Evolutionary conservation across 495 filamentous ascomycete genomes (phyloP).

Genomic region (Aspergillus haitiensis): DNA sequence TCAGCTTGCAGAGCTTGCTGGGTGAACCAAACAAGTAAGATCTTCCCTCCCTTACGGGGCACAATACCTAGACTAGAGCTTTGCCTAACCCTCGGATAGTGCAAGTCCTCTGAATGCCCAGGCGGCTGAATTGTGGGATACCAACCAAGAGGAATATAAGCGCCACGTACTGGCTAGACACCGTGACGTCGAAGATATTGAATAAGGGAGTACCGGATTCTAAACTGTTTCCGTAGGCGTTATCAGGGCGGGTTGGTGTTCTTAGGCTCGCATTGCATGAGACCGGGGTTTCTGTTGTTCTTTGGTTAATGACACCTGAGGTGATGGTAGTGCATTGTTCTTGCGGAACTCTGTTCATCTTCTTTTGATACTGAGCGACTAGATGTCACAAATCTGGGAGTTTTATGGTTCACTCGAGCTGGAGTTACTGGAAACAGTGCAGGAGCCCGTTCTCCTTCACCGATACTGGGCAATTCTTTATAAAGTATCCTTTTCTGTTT

Average conservation of each 20-base stretch:
- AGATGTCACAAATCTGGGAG: not conserved
- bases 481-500: not conserved
- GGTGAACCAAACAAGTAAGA: conserved; percentile 97
- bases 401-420: conserved; percentile 7
- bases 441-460: conserved; percentile 3
- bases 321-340: conserved; percentile 1
- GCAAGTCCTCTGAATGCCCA: conserved; percentile 94
- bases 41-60: not conserved
- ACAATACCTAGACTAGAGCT: not conserved
- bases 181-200: conserved; percentile 59
- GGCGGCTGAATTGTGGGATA: conserved; percentile 95
- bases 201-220: conserved; percentile 28
- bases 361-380: not conserved
- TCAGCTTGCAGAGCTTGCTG: conserved; percentile 92
- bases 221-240: conserved; percentile 13
- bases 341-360: not conserved
- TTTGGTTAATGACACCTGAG: conserved; percentile 13
- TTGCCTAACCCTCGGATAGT: conserved; percentile 47
- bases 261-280: conserved; percentile 28
- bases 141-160: conserved; percentile 84
- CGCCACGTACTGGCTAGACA: conserved; percentile 65
- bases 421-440: conserved; percentile 13
- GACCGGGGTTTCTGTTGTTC: conserved; percentile 20
- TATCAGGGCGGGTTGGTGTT: conserved; percentile 12
- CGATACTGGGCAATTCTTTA: not conserved